These are phyloP conservation scores for Globisporangium lucens DNA, from an alignment of 352 stramenopile genomes.

Conservation along the genomic window DNA sequence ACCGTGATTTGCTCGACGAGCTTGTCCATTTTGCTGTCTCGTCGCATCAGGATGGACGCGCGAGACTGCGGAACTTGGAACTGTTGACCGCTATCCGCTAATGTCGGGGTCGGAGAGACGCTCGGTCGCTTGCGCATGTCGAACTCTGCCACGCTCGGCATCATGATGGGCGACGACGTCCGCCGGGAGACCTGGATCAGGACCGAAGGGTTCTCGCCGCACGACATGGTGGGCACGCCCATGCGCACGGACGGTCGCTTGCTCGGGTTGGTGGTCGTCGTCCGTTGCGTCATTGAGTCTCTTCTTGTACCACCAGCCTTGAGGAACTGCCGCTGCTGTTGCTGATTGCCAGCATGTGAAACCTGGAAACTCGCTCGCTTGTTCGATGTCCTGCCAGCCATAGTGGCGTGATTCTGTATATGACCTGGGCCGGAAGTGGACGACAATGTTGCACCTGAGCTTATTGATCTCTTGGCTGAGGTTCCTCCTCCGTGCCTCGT, in stretches of 20 bases:
- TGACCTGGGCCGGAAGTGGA: background rate
- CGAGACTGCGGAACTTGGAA: constrained; percentile 16
- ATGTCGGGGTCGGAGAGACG: constrained; percentile 43
- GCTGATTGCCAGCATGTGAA: background rate
- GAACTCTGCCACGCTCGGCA: constrained; percentile 25
- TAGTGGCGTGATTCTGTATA: background rate
- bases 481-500: background rate
- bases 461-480: background rate
- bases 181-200: constrained; percentile 56
- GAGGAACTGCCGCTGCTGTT: constrained; percentile 7
- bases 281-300: background rate
- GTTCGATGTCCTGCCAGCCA: background rate
- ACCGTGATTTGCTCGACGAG: constrained; percentile 73
- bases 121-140: constrained; percentile 43
- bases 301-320: constrained; percentile 1
- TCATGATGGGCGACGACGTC: constrained; percentile 50
- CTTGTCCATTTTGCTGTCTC: constrained; percentile 56
- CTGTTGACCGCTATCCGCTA: background rate
- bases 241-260: constrained; percentile 17
- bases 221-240: constrained; percentile 2
- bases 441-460: background rate
- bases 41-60: constrained; percentile 30
- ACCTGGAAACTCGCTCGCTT: constrained; percentile 8
- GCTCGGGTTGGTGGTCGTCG: background rate
- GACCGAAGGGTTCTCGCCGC: constrained; percentile 21